Evolutionary conservation across 768 basidiomycete species (phyloP), one percentile per base, ranked within the genome.

Genomic region (Hericium alpestre): DNA sequence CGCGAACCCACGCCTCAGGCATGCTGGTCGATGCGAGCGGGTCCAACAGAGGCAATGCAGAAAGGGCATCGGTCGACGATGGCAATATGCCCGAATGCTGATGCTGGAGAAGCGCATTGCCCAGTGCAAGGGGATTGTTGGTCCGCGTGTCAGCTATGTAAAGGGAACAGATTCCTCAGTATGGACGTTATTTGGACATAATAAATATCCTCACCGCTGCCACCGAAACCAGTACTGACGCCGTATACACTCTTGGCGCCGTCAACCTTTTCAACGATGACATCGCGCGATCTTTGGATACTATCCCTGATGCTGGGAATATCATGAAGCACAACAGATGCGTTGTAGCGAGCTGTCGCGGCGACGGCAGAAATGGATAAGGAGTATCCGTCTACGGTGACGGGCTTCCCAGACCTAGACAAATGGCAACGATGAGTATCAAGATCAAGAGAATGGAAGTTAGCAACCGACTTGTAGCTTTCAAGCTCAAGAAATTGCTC

Each of bases 1-100:
- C 91, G 54, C 91, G 84, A 37, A 92, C 90, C 87, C 92, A 92
- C 2, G 87, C 74, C 58, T 88, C 84, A 4, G 91, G 90, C 88
- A 93, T 92, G 58, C 78, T 82, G 32, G 79, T 79, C 11, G 82
- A 79, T 11, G 78, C 70, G 12, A 85, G 67, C 1, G 86, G 87
- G 64, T 90, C 87, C 4, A 77, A 76, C 47, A 91, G 81, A 9
- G 90, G 88, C 0, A 90, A 74, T 11, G 73, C 76, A 51, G 80
- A 67, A 16, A 75, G 76, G 6, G 74, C 65, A 20, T 76, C 66
- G 4, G 76, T 71, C 10, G 81, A 77, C 0, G 85, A 81, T 49
- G 90, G 82, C 8, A 85, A 74, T 1, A 91, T 80, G 38, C 91
- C 91, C 54, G 74, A 73, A 58, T 90, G 87, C 65, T 90, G 87